phyloP scores from a whole-genome alignment of 306 rosid species.

The Malus fusca region DNA sequence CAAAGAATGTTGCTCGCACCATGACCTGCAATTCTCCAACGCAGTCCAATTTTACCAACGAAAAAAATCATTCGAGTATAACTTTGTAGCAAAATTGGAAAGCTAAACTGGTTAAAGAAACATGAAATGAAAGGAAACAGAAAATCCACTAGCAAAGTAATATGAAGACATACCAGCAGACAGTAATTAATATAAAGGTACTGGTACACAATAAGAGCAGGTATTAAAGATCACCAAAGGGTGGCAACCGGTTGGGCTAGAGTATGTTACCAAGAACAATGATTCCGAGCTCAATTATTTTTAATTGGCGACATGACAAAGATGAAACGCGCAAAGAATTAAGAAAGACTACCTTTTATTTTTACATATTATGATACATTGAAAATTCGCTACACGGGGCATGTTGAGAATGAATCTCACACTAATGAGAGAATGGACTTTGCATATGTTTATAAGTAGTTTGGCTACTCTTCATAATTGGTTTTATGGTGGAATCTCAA shows the following conservation, averaged over 20 bases:
- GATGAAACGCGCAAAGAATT: background rate
- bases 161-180: background rate
- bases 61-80: background rate
- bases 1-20: constrained; percentile 30
- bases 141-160: background rate
- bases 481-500: no score
- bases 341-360: background rate
- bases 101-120: background rate
- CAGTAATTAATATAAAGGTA: background rate
- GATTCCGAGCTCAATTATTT: background rate
- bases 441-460: no score
- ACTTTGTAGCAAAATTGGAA: background rate
- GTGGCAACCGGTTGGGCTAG: background rate
- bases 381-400: no score
- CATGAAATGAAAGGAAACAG: background rate
- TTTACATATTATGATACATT: background rate
- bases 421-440: no score
- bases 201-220: background rate
- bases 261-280: background rate
- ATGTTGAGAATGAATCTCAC: no score
- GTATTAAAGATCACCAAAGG: background rate
- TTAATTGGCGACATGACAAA: background rate
- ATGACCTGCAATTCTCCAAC: constrained; percentile 24
- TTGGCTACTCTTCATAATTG: no score
- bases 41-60: background rate